phyloP scores from a whole-genome alignment of 352 stramenopile species.

The Phytophthora pini region DNA sequence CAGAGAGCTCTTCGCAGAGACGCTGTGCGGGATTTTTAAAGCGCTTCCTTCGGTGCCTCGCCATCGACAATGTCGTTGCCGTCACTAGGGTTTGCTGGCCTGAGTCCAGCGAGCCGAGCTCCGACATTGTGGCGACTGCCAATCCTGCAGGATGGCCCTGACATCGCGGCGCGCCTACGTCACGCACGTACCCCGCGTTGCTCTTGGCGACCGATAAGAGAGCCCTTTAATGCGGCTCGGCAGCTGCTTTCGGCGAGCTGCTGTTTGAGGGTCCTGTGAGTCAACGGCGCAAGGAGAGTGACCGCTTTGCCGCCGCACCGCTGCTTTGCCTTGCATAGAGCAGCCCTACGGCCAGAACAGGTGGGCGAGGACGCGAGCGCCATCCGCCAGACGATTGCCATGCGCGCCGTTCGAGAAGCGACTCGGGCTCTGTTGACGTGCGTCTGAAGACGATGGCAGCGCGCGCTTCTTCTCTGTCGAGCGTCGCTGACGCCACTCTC shows the following conservation, averaged over 20 bases:
- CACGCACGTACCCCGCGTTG: slow-evolving; percentile 33
- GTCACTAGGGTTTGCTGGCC: slow-evolving; percentile 38
- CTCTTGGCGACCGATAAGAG: slow-evolving; percentile 33
- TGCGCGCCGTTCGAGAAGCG: not conserved
- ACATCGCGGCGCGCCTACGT: slow-evolving; percentile 28
- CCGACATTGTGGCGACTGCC: slow-evolving; percentile 17
- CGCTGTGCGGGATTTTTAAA: not conserved
- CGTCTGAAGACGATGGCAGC: slow-evolving; percentile 28
- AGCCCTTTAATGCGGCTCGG: slow-evolving; percentile 19
- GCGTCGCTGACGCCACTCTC: slow-evolving; percentile 13
- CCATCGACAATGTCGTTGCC: not conserved
- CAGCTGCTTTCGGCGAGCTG: slow-evolving; percentile 38
- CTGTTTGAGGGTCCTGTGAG: slow-evolving; percentile 28
- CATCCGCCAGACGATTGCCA: slow-evolving; percentile 33
- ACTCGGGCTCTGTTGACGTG: slow-evolving; percentile 15
- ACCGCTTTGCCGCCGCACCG: slow-evolving; percentile 17
- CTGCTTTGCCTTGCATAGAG: slow-evolving; percentile 35
- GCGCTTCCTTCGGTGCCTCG: slow-evolving; percentile 2
- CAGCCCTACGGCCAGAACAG: slow-evolving; percentile 38
- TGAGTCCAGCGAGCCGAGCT: slow-evolving; percentile 23
- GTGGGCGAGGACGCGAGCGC: slow-evolving; percentile 8
- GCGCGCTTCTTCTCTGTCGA: slow-evolving; percentile 17
- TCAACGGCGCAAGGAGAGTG: slow-evolving; percentile 19
- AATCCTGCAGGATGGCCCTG: slow-evolving; percentile 30
- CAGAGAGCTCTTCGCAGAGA: slow-evolving; percentile 22